Conservation (phyloP, 225 moss, liverwort and hornwort species). For the Pseudoscleropodium purum region DNA sequence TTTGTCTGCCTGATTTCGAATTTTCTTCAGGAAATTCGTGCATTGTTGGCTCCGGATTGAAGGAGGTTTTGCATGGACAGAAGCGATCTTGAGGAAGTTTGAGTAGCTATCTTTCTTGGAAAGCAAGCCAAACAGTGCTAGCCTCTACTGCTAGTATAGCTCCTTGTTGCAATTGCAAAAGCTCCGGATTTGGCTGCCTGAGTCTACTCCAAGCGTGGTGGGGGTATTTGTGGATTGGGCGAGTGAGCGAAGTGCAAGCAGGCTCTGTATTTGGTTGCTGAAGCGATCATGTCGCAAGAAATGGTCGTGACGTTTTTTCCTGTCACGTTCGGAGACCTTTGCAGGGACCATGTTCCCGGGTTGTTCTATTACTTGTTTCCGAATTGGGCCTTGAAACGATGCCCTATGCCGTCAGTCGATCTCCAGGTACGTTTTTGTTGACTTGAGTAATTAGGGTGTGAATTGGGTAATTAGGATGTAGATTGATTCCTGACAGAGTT, state of each 20-base stretch:
- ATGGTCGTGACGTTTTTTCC: conserved; percentile 1
- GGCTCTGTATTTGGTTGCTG: background rate
- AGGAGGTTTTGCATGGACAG: background rate
- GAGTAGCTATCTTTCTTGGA: background rate
- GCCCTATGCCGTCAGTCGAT: conserved; percentile 25
- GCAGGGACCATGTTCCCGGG: background rate
- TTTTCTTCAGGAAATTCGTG: background rate
- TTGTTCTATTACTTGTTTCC: background rate
- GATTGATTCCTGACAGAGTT: background rate
- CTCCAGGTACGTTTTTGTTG: conserved; percentile 9
- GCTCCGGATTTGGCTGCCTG: background rate
- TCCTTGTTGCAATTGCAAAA: background rate
- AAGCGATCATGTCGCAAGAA: conserved; percentile 15
- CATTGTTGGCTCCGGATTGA: background rate
- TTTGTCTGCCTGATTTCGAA: background rate
- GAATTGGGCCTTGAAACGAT: conserved; percentile 10
- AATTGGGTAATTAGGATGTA: background rate
- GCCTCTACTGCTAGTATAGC: too few species aligned
- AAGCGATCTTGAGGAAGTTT: too few species aligned
- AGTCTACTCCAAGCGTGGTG: background rate
- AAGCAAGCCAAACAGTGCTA: background rate
- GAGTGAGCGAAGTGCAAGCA: background rate
- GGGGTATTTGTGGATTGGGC: background rate
- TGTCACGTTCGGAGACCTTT: background rate
- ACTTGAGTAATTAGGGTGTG: background rate